Conservation (phyloP, 495 filamentous ascomycete species). For the Tricharina praecox region DNA sequence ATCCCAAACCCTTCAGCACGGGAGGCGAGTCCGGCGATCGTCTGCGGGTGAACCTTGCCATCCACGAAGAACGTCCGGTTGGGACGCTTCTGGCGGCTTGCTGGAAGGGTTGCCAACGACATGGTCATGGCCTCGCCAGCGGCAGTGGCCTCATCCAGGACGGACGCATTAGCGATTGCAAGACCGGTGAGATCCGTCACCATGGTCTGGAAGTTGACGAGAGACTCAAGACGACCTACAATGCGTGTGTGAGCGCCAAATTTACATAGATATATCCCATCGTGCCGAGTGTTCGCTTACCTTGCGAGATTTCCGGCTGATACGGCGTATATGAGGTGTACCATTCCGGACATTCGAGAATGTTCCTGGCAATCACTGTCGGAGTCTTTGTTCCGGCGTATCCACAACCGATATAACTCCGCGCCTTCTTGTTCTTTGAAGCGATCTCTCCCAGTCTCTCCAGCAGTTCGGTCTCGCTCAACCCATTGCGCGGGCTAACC, state of each 20-base stretch:
- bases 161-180: slow-evolving; percentile 81
- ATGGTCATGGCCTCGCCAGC: slow-evolving; percentile 97
- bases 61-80: slow-evolving; percentile 75
- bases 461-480: slow-evolving; percentile 53
- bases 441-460: slow-evolving; percentile 47
- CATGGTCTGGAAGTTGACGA: slow-evolving; percentile 94
- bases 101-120: slow-evolving; percentile 60
- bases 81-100: slow-evolving; percentile 51
- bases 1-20: slow-evolving; percentile 92
- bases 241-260: background rate
- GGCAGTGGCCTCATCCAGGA: slow-evolving; percentile 86
- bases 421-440: slow-evolving; percentile 41
- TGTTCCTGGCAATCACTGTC: slow-evolving; percentile 84
- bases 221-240: slow-evolving; percentile 60
- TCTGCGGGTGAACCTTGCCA: slow-evolving; percentile 72
- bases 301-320: slow-evolving; percentile 96
- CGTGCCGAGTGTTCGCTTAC: slow-evolving; percentile 10
- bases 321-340: slow-evolving; percentile 99
- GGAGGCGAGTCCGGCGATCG: slow-evolving; percentile 66
- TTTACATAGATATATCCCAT: background rate
- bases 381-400: slow-evolving; percentile 79
- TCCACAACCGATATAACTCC: slow-evolving; percentile 68
- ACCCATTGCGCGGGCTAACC: slow-evolving; percentile 34
- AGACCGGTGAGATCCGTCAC: slow-evolving; percentile 79
- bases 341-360: slow-evolving; percentile 89